Evolutionary conservation across 169 alveolate genomes (phyloP).

Genomic region (Plasmodium cynomolgi): DNA sequence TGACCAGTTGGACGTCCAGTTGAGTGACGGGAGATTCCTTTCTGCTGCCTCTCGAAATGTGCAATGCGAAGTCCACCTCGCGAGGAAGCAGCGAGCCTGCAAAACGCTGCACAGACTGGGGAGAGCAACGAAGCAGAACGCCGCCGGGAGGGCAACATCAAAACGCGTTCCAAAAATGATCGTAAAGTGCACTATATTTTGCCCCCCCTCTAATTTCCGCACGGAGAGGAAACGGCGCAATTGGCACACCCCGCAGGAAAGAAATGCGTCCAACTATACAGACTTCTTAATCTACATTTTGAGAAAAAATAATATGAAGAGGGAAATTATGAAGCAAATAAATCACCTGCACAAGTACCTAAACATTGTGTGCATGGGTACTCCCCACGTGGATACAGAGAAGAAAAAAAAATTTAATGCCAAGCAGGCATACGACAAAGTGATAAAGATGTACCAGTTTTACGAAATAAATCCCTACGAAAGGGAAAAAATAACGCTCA

Average conservation of each 20-base stretch:
- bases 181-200: not conserved
- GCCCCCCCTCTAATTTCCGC: no score
- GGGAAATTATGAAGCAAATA: slow-evolving; percentile 9
- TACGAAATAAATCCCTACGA: slow-evolving; percentile 4
- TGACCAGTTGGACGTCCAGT: no score
- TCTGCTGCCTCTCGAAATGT: no score
- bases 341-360: not conserved
- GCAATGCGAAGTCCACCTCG: not conserved
- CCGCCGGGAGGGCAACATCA: not conserved
- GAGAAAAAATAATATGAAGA: not conserved
- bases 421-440: not conserved
- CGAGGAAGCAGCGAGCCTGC: not conserved
- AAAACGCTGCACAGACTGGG: not conserved
- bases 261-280: not conserved
- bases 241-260: no score
- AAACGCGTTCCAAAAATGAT: not conserved
- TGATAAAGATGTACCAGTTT: not conserved
- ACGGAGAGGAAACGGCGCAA: no score
- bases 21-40: no score
- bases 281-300: slow-evolving; percentile 11
- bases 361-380: not conserved
- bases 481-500: not conserved
- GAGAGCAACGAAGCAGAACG: not conserved
- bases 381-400: not conserved
- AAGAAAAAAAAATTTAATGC: slow-evolving; percentile 7